Evolutionary conservation across 139 green algal species (phyloP).

Genomic region (Picochlorum costavermella): DNA sequence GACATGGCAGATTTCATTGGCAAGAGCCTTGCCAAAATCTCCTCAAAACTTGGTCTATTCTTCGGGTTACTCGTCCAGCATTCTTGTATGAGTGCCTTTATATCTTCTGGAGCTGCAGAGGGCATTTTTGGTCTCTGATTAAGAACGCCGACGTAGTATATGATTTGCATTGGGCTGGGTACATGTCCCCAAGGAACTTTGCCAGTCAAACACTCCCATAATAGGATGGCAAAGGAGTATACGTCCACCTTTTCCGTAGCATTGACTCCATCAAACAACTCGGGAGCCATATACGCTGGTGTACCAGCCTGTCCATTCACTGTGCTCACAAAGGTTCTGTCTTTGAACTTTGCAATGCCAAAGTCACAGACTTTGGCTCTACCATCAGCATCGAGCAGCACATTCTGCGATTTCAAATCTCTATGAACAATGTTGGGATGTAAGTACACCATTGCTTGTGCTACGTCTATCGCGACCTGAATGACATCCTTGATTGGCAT

Average conservation of each 20-base stretch:
- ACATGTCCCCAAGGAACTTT: constrained; percentile 59
- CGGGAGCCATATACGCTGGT: constrained; percentile 64
- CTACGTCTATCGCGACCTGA: constrained; percentile 42
- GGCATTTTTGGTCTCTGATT: constrained; percentile 48
- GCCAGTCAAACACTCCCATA: constrained; percentile 65
- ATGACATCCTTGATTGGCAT: constrained; percentile 38
- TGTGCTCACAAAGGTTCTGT: constrained; percentile 49
- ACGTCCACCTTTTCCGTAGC: constrained; percentile 37
- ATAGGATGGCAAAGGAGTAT: constrained; percentile 51
- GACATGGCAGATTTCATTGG: background rate
- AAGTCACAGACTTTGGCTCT: constrained; percentile 65
- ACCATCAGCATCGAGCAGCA: constrained; percentile 50
- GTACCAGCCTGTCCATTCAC: constrained; percentile 56
- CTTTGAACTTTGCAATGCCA: constrained; percentile 51
- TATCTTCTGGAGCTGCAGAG: constrained; percentile 16
- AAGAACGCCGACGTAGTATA: constrained; percentile 50
- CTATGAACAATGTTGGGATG: constrained; percentile 47
- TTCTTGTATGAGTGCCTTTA: constrained; percentile 43
- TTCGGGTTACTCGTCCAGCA: constrained; percentile 61
- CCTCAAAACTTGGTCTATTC: constrained; percentile 43
- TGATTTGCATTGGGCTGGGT: constrained; percentile 64
- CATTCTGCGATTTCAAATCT: constrained; percentile 45
- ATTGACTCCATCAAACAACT: constrained; percentile 35
- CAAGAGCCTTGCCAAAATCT: background rate
- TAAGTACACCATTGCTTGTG: constrained; percentile 62